Evolutionary conservation across 352 stramenopile species (phyloP).

Genomic region (Phytopythium helicoides): DNA sequence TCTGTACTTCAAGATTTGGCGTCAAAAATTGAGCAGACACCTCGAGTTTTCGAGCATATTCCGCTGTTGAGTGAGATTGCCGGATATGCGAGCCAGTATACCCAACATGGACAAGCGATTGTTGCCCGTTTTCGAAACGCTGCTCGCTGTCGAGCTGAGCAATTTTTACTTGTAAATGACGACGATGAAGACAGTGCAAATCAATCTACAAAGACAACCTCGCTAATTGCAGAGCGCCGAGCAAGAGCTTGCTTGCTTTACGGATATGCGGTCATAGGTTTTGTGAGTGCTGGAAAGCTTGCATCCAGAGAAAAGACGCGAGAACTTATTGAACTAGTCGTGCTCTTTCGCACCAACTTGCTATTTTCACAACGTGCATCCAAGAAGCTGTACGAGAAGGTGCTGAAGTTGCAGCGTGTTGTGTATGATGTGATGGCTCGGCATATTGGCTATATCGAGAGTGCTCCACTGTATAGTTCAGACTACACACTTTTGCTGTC

Average conservation of each 20-base stretch:
- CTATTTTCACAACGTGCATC: background rate
- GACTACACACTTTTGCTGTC: background rate
- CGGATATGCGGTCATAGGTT: conserved; percentile 35
- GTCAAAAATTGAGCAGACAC: conserved; percentile 22
- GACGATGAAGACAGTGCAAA: conserved; percentile 2
- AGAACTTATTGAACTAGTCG: conserved; percentile 40
- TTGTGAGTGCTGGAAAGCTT: conserved; percentile 12
- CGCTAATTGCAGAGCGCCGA: conserved; percentile 17
- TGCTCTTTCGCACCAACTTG: conserved; percentile 37
- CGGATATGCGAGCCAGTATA: conserved; percentile 28
- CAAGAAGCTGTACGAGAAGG: background rate
- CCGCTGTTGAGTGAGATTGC: conserved; percentile 35
- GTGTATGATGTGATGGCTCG: conserved; percentile 38
- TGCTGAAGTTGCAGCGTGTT: conserved; percentile 1
- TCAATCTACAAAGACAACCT: conserved; percentile 6
- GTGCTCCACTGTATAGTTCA: no score
- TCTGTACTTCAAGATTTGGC: conserved; percentile 17
- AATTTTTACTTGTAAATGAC: background rate
- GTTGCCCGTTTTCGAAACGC: conserved; percentile 22
- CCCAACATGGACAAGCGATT: conserved; percentile 6
- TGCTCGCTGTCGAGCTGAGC: conserved; percentile 23
- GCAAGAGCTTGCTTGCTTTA: conserved; percentile 44
- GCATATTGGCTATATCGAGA: conserved; percentile 9
- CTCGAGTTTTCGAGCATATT: conserved; percentile 22
- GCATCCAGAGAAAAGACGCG: conserved; percentile 1